Evolutionary conservation across 2,329 filamentous ascomycete genomes (phyloP), one percentile per base, ranked within the genome.

Genomic region (Pezicula rhizophila): DNA sequence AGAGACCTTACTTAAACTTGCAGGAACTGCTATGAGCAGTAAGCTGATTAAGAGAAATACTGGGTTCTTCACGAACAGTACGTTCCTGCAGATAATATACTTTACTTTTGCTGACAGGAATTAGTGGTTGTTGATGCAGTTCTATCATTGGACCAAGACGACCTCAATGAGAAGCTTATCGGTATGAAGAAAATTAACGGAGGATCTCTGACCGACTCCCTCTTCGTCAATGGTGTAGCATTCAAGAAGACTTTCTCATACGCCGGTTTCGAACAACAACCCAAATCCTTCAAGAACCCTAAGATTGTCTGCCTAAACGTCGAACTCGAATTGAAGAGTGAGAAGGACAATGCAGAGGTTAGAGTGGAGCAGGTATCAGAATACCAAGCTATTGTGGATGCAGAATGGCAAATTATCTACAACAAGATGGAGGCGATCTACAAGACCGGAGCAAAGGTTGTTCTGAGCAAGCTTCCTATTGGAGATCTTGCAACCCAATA

Each of bases 181-280:
- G 93, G 93, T 53, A 82, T 97, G 68, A 99, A 99, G 80, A 97
- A 96, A 76, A 91, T 99, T 55, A 92, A 90, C 35, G 93, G 93
- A 64, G 93, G 93, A 68, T 95, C 89, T 34, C 81, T 99, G 28
- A 93, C 96, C 64, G 93, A 97, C 55, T 96, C 92, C 2, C 80
- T 96, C 37, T 97, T 97, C 70, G 87, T 99, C 66, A 93, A 97
- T 68, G 93, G 93, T 65, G 93, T 99, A 54, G 92, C 93, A 33
- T 99, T 99, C 79, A 97, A 97, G 78, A 99, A 99, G 82, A 99
- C 93, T 5, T 99, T 99, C 70, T 91, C 92, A 45, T 99, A 99
- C 67, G 93, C 93, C 60, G 93, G 93, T 66, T 99, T 99, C 72
- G 93, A 99, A 74, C 93, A 99, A 74, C 93, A 99, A 74, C 93